These are phyloP conservation scores for Prunus davidiana DNA, from an alignment of 306 rosid species.

Conservation along the genomic window DNA sequence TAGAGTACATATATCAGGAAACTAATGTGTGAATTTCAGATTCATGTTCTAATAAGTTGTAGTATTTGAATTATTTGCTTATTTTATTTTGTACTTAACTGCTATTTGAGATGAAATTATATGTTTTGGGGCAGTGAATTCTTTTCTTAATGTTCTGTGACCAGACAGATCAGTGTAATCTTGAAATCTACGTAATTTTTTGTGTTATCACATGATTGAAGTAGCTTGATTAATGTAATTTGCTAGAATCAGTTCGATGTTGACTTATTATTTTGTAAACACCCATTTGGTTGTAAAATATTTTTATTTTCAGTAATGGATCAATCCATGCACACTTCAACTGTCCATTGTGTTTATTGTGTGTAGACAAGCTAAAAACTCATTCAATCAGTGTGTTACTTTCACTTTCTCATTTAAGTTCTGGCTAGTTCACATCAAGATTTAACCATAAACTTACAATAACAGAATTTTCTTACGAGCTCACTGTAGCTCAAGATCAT, in stretches of 20 bases:
- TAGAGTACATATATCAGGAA: neutral
- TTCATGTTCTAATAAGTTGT: neutral
- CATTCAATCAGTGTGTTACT: neutral
- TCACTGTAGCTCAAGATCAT: neutral
- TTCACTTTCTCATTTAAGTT: too few relatives aligned
- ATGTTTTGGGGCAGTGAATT: neutral
- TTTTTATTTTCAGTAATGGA: neutral
- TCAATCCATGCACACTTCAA: neutral
- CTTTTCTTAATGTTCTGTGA: neutral
- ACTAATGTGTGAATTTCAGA: neutral
- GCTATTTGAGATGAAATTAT: neutral
- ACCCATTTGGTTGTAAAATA: neutral
- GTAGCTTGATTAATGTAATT: neutral
- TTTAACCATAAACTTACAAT: too few relatives aligned
- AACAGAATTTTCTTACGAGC: neutral
- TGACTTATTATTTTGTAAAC: neutral
- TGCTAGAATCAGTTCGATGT: neutral
- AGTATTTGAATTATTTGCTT: neutral
- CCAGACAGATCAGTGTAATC: neutral
- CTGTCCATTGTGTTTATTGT: neutral
- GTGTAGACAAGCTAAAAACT: neutral
- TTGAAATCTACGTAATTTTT: neutral
- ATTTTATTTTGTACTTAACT: neutral
- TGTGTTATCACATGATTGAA: neutral
- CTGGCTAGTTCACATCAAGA: too few relatives aligned